These are phyloP conservation scores for Volvariella volvacea DNA, from an alignment of 1,284 basidiomycete species.

Conservation along the genomic window DNA sequence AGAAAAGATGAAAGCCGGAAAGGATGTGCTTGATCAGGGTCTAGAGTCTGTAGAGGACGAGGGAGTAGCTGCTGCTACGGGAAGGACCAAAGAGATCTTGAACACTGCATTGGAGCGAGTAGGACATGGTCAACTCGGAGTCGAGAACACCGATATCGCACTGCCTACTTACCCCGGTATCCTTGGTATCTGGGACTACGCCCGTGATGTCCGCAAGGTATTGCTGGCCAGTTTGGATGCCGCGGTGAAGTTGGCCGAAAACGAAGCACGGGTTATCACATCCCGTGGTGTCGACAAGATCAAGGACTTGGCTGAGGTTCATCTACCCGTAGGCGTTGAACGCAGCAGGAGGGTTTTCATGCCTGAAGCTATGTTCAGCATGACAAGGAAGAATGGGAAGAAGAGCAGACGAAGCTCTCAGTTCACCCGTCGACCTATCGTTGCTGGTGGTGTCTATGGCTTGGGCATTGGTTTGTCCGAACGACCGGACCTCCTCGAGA, in stretches of 20 bases:
- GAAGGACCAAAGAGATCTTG: slow-evolving; percentile 57
- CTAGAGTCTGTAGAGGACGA: slow-evolving; percentile 81
- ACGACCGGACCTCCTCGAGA: slow-evolving; percentile 64
- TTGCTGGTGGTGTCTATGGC: slow-evolving; percentile 67
- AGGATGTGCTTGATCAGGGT: slow-evolving; percentile 71
- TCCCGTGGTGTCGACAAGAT: slow-evolving; percentile 67
- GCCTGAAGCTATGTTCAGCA: slow-evolving; percentile 93
- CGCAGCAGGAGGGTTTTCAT: slow-evolving; percentile 82
- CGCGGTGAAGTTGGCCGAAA: slow-evolving; percentile 78
- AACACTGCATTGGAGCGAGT: slow-evolving; percentile 73
- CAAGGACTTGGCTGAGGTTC: slow-evolving; percentile 64
- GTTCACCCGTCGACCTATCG: slow-evolving; percentile 37
- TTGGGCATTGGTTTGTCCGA: slow-evolving; percentile 72
- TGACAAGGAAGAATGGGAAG: slow-evolving; percentile 40
- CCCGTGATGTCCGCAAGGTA: slow-evolving; percentile 73
- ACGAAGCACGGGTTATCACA: slow-evolving; percentile 75
- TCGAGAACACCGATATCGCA: slow-evolving; percentile 36
- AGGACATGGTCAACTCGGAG: slow-evolving; percentile 66
- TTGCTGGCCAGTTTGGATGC: slow-evolving; percentile 81
- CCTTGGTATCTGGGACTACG: slow-evolving; percentile 85
- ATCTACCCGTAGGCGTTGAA: slow-evolving; percentile 81
- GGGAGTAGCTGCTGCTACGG: slow-evolving; percentile 51
- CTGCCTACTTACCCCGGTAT: slow-evolving; percentile 89
- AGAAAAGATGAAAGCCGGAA: slow-evolving; percentile 77
- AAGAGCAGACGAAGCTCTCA: slow-evolving; percentile 36